Evolutionary conservation across 2,329 filamentous ascomycete species (phyloP).

Genomic region (Akanthomyces muscarius): DNA sequence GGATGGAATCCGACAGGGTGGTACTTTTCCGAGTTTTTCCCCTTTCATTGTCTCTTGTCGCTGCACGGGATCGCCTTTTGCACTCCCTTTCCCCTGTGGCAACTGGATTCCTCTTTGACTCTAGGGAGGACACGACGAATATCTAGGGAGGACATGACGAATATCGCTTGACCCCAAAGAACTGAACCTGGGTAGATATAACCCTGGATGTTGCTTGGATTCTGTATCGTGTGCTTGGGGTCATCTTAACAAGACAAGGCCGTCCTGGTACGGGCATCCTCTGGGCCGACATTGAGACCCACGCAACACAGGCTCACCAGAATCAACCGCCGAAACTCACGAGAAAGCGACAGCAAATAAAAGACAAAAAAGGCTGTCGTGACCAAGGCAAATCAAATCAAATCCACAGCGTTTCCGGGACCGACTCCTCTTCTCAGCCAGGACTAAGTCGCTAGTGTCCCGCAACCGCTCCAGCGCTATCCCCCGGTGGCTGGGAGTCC

Average conservation of each 20-base stretch:
- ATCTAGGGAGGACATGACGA: neutral
- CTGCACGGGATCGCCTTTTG: neutral
- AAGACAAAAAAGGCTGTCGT: neutral
- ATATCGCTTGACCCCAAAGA: neutral
- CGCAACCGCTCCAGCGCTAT: conserved; percentile 7
- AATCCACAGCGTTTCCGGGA: conserved; percentile 10
- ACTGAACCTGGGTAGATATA: neutral
- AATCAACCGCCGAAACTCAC: neutral
- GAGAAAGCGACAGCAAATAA: neutral
- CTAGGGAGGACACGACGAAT: neutral
- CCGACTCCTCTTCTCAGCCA: conserved; percentile 11
- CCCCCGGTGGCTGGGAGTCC: conserved; percentile 12
- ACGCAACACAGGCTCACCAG: neutral
- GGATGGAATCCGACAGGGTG: conserved; percentile 1
- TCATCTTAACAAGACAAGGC: neutral
- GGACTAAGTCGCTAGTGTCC: conserved; percentile 12
- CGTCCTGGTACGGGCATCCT: neutral
- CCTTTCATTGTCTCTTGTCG: neutral
- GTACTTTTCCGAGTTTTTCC: neutral
- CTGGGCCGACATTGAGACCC: neutral
- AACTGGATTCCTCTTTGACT: neutral
- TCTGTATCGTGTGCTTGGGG: neutral
- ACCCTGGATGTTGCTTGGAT: neutral
- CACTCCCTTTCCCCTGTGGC: neutral
- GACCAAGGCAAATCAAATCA: conserved; percentile 7